Evolutionary conservation across 108 stramenopile genomes (phyloP), one percentile per base, ranked within the genome.

Genomic region (Stephanodiscus minutulus): DNA sequence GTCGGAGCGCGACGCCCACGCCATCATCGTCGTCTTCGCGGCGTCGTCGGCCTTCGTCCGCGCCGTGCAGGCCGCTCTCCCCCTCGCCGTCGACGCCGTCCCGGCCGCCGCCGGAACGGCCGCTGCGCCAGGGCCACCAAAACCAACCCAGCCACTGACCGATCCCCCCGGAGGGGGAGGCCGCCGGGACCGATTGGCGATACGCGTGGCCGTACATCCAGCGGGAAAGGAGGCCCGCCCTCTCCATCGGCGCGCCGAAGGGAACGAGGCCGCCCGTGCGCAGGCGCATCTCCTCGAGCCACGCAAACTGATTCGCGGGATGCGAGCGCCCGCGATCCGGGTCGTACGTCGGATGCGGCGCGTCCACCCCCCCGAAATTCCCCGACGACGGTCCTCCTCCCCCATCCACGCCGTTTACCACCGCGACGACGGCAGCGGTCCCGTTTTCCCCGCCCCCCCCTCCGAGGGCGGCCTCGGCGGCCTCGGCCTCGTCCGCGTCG

Each of bases 291-390:
- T 94, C 93, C 73, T 94, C 91, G n/a, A 87, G 81, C 91, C 91
- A 94, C 3, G 93, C 90, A 73, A 89, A 91, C 66, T 94, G 93
- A 82, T 92, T 89, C 93, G 89, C 91, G 15, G 93, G 93, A 22
- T 91, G 91, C 22, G 82, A 79, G 1, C 89, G 29, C 70, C 86
- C 86, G 47, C 86, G 73, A 15, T 80, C 78, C 31, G 47, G 74
- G 11, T 59, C 61, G 15, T 64, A 54, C 35, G 52, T 70, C 84
- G n/a, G n/a, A n/a, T n/a, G n/a, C n/a, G n/a, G n/a, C n/a, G 37
- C 56, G 52, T 73, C 84, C 18, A 35, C 56, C 9, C 69, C 77
- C 55, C 68, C 73, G 12, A 37, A 44, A 33, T 20, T 21, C 17
- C 75, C 61, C 2, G 57, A 35, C 28, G 29, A 36, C 1, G 17